phyloP scores from a whole-genome alignment of 164 flowering plant genomes.

The Litsea cubeba region DNA sequence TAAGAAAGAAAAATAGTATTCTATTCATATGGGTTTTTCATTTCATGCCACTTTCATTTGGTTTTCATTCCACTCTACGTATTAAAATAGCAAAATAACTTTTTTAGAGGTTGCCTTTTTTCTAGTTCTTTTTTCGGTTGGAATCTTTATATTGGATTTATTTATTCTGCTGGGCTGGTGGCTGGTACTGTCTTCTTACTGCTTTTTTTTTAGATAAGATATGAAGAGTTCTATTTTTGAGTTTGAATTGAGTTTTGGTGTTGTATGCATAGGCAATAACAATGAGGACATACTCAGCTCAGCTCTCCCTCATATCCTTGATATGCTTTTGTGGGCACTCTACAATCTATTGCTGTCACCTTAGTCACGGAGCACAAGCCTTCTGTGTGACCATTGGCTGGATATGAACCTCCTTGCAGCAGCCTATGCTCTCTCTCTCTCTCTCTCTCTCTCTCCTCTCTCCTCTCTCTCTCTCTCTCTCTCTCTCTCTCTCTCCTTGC shows the following conservation, averaged over 20 bases:
- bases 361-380: constrained; percentile 67
- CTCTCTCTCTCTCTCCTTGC: constrained; percentile 7
- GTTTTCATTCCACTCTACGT: no score
- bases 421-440: constrained; percentile 58
- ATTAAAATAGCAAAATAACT: no score
- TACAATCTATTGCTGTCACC: constrained; percentile 78
- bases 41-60: no score
- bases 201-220: no score
- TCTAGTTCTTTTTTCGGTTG: no score
- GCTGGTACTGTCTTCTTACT: no score
- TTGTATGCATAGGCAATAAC: constrained; percentile 46
- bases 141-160: no score
- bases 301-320: constrained; percentile 67
- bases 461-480: constrained; percentile 16
- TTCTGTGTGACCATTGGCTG: constrained; percentile 68
- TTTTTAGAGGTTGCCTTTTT: no score
- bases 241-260: neutral
- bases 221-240: neutral
- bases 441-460: constrained; percentile 13
- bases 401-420: constrained; percentile 96
- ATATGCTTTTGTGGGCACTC: constrained; percentile 78
- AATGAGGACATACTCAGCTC: constrained; percentile 59
- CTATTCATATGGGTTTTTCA: no score
- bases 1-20: no score
- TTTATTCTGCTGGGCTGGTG: no score